These are phyloP conservation scores for Suzukiozyma palmioleophila DNA, from an alignment of 1,139 yeast species.

Conservation along the genomic window DNA sequence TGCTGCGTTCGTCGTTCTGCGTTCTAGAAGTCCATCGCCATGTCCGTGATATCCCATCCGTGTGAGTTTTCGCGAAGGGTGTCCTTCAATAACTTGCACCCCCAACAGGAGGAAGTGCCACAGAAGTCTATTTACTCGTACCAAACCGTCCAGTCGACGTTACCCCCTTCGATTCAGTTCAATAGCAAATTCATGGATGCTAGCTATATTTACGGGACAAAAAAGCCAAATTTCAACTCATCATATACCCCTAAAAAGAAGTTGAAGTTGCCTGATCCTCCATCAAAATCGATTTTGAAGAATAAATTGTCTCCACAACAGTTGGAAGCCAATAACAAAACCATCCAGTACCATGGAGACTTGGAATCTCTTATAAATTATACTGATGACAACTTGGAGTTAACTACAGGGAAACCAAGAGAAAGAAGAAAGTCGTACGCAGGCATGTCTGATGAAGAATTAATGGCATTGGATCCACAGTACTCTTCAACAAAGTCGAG, in stretches of 20 bases:
- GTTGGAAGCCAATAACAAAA: constrained; percentile 19
- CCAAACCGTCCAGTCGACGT: not conserved
- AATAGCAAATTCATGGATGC: constrained; percentile 3
- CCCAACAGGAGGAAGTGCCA: constrained; percentile 12
- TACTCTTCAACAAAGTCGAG: constrained; percentile 33
- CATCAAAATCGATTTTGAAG: constrained; percentile 38
- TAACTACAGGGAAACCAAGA: constrained; percentile 1
- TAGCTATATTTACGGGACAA: constrained; percentile 2
- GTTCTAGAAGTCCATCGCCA: not conserved
- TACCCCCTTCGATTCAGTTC: constrained; percentile 4
- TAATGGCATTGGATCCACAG: constrained; percentile 57
- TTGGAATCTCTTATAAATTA: constrained; percentile 18
- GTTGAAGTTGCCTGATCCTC: constrained; percentile 23
- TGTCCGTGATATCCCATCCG: constrained; percentile 1
- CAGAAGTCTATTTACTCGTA: constrained; percentile 2
- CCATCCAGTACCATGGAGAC: constrained; percentile 21
- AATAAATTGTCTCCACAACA: constrained; percentile 34
- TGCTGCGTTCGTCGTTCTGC: too few relatives aligned
- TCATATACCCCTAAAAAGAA: constrained; percentile 7
- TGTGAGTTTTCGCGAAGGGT: constrained; percentile 29
- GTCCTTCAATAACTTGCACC: constrained; percentile 40
- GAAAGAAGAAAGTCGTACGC: constrained; percentile 51
- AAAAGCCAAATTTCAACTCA: constrained; percentile 1
- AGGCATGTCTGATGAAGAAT: constrained; percentile 62
- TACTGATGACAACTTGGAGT: constrained; percentile 9